Evolutionary conservation across 2,329 filamentous ascomycete species (phyloP).

Genomic region (Trichophaea hybrida): DNA sequence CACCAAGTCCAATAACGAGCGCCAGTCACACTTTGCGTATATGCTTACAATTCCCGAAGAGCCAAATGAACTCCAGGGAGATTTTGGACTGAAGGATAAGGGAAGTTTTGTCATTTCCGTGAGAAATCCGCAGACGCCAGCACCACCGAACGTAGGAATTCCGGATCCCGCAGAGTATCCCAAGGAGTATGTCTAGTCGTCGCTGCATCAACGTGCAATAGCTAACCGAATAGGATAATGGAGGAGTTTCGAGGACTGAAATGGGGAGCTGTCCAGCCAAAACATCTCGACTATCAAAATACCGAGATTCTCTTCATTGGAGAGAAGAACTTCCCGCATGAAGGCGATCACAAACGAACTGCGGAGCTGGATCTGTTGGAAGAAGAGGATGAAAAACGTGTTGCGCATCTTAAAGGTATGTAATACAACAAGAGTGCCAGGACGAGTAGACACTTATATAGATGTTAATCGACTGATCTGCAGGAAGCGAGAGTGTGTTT

Average conservation of each 20-base stretch:
- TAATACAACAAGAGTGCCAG: neutral
- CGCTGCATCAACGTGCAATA: constrained; percentile 7
- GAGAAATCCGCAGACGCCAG: constrained; percentile 60
- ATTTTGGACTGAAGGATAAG: constrained; percentile 55
- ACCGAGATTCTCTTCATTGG: constrained; percentile 70
- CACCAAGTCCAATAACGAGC: constrained; percentile 50
- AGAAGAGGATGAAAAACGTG: constrained; percentile 55
- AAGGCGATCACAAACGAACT: constrained; percentile 40
- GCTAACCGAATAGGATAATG: constrained; percentile 39
- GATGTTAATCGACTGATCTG: constrained; percentile 4
- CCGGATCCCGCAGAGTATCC: constrained; percentile 55
- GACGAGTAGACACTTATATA: neutral
- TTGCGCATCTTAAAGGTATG: constrained; percentile 43
- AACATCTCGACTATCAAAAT: constrained; percentile 59
- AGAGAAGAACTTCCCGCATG: constrained; percentile 42
- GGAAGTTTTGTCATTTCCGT: constrained; percentile 67
- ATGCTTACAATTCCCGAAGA: constrained; percentile 55
- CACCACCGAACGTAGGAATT: constrained; percentile 47
- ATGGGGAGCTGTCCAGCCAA: constrained; percentile 60
- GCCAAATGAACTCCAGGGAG: constrained; percentile 39
- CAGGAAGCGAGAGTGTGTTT: constrained; percentile 47
- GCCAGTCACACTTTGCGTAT: constrained; percentile 58
- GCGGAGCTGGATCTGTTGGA: constrained; percentile 61
- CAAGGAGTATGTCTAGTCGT: constrained; percentile 41
- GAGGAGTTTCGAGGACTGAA: constrained; percentile 58